Evolutionary conservation across 2,329 filamentous ascomycete species (phyloP).

Genomic region (Talaromyces sp.): DNA sequence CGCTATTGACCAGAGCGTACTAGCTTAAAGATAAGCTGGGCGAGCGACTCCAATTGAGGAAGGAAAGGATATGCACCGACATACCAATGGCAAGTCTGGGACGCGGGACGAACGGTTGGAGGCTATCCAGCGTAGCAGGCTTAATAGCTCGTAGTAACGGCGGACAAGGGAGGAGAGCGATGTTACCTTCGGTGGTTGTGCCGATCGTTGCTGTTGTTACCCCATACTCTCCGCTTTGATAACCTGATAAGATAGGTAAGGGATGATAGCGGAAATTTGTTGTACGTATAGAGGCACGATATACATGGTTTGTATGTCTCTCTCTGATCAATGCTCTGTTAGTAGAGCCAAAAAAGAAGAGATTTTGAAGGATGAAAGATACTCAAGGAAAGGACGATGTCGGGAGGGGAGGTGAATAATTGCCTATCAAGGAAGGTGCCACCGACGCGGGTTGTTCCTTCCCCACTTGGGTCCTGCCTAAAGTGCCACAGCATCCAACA

Average conservation of each 20-base stretch:
- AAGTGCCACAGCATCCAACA: not conserved
- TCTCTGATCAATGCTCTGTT: not conserved
- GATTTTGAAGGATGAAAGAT: not conserved
- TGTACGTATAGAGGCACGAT: not conserved
- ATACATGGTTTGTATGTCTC: not conserved
- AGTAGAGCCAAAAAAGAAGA: not conserved
- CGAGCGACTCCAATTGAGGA: not conserved
- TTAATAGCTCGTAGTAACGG: not conserved
- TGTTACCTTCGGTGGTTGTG: conserved; percentile 11
- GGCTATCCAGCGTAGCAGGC: not conserved
- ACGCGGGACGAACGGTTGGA: not conserved
- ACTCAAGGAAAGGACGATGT: not conserved
- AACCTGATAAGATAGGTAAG: not conserved
- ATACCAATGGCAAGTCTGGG: not conserved
- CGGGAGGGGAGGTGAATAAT: not conserved
- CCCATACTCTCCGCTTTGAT: not conserved
- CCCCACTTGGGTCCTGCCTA: not conserved
- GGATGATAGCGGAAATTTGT: not conserved
- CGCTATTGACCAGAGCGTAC: not conserved
- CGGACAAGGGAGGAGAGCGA: conserved; percentile 14
- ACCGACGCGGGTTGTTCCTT: not conserved
- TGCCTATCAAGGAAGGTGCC: not conserved
- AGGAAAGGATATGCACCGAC: not conserved
- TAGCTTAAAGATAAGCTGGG: conserved; percentile 7
- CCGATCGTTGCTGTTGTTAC: not conserved